A percentile compares a stretch with the other conserved stretches of the same genome.
Evolutionary conservation across 148 eudicot species (phyloP).

Genomic region (Spergularia bocconei): DNA sequence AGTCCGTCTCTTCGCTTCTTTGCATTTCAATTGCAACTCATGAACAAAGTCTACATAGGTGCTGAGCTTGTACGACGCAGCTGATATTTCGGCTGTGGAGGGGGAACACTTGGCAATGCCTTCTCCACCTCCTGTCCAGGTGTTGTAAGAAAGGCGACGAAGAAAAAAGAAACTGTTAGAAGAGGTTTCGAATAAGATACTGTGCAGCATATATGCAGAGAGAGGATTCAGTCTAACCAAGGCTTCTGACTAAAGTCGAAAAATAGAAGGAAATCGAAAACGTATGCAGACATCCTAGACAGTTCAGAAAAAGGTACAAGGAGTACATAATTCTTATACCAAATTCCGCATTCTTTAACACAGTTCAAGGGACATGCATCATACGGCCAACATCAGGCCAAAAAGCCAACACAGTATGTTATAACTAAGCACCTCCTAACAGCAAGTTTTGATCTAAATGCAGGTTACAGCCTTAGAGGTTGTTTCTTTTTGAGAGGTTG

Average conservation of each 20-base stretch:
- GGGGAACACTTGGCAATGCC: constrained; percentile 62
- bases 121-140: constrained; percentile 65
- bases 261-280: too few relatives aligned
- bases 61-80: constrained; percentile 90
- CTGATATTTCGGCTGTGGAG: constrained; percentile 77
- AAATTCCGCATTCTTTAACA: too few relatives aligned
- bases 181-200: not conserved
- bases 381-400: not conserved
- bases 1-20: constrained; percentile 10
- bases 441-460: too few relatives aligned
- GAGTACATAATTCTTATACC: too few relatives aligned
- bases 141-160: not conserved
- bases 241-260: too few relatives aligned
- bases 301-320: too few relatives aligned
- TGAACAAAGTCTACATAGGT: constrained; percentile 35
- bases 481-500: too few relatives aligned
- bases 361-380: not conserved
- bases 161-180: not conserved
- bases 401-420: not conserved
- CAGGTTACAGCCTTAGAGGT: too few relatives aligned
- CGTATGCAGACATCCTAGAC: too few relatives aligned
- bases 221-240: too few relatives aligned
- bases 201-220: too few relatives aligned
- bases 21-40: constrained; percentile 9
- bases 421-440: not conserved